Evolutionary conservation across 2,329 filamentous ascomycete species (phyloP), one percentile per base, ranked within the genome.

Genomic region (Fusarium udum): DNA sequence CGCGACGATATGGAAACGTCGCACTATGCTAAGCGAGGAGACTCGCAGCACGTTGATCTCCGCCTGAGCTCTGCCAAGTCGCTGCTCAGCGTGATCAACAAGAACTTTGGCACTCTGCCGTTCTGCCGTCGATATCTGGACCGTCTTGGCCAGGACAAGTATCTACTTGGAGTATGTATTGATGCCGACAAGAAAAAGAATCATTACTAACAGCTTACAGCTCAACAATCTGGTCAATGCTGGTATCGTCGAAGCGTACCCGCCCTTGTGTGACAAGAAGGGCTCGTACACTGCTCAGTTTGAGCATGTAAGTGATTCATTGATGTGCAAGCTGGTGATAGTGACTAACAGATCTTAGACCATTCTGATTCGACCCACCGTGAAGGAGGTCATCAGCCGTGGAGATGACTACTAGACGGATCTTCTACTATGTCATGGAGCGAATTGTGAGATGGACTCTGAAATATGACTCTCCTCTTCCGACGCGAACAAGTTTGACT

Each of bases 201-300:
- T 22, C 46, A 28, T 12, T 45, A 36, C 69, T 75, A 71, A 74
- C 36, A 36, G 9, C 42, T 40, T 51, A 28, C 37, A 95, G 92
- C 85, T 98, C 82, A 97, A 97, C 84, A 95, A 92, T 79, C 87
- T 98, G 46, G 94, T 98, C 52, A 87, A 90, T 46, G 90, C 87
- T 65, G 95, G 94, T 66, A 93, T 98, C 76, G 93, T 98, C 48
- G 93, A 98, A 83, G 91, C 93, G 48, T 98, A 98, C 81, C 94
- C 95, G 43, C 95, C 95, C 36, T 86, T 98, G 77, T 92, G 93
- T 76, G 95, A 98, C 84, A 91, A 95, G 84, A 97, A 97, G 88
- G 95, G 95, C 67, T 97, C 93, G 32, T 97, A 97, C 83, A 97
- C 95, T 32, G 95, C 95, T 73, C 95, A 98, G 82, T 97, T 91